phyloP scores from a whole-genome alignment of 768 basidiomycete genomes.

The Agrocybe chaxingu region DNA sequence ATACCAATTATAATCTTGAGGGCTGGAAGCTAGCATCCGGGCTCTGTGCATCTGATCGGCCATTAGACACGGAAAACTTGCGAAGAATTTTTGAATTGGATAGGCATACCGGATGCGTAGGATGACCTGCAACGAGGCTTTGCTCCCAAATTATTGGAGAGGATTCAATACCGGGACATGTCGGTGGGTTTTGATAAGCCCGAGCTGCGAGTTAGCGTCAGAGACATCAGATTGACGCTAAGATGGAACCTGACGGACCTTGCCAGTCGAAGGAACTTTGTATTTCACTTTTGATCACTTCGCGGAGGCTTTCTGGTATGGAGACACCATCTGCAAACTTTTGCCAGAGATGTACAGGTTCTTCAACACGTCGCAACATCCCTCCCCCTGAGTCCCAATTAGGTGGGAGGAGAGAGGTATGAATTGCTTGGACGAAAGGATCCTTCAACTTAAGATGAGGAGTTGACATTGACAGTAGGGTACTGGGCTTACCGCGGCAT shows the following conservation, averaged over 20 bases:
- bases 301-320: conserved; percentile 29
- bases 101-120: conserved; percentile 50
- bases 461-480: conserved; percentile 18
- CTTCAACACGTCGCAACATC: conserved; percentile 17
- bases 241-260: conserved; percentile 25
- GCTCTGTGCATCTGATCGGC: conserved; percentile 52
- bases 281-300: conserved; percentile 46
- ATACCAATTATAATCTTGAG: conserved; percentile 49
- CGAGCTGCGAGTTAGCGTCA: conserved; percentile 28
- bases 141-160: conserved; percentile 54
- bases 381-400: conserved; percentile 20
- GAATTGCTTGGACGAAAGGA: conserved; percentile 9
- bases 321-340: conserved; percentile 34
- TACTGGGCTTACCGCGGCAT: conserved; percentile 23
- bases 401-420: conserved; percentile 12
- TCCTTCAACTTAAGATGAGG: conserved; percentile 5
- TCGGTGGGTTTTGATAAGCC: conserved; percentile 47
- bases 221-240: background rate
- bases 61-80: background rate
- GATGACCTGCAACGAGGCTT: conserved; percentile 55
- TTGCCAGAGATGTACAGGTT: conserved; percentile 41
- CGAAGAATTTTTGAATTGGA: background rate
- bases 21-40: conserved; percentile 33
- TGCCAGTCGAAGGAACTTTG: conserved; percentile 53
- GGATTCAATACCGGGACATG: conserved; percentile 38